Conservation (phyloP, 2,329 filamentous ascomycete species). For the Penicillium sp. region DNA sequence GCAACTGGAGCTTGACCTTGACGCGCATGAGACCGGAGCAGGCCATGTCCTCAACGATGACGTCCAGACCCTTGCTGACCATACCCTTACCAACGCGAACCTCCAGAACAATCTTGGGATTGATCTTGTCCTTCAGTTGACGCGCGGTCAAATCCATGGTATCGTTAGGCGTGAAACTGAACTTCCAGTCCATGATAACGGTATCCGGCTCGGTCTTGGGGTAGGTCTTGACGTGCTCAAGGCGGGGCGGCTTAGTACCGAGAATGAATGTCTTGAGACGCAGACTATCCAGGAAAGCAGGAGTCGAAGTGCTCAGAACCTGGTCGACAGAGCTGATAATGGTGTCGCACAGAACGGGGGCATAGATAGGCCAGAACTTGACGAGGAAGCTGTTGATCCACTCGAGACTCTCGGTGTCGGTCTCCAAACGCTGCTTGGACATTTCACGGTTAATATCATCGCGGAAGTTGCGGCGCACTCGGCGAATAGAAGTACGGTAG, state of each 20-base stretch:
- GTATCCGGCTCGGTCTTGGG: constrained; percentile 94
- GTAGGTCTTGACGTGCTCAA: constrained; percentile 98
- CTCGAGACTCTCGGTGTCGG: constrained; percentile 88
- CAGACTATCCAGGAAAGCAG: constrained; percentile 89
- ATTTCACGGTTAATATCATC: constrained; percentile 92
- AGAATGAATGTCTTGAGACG: constrained; percentile 93
- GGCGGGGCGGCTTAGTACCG: constrained; percentile 89
- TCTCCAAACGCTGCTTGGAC: constrained; percentile 84
- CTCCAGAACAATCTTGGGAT: constrained; percentile 94
- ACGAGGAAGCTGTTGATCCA: constrained; percentile 99
- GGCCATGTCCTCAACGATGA: constrained; percentile 97
- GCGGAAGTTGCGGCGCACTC: constrained; percentile 92
- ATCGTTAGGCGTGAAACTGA: constrained; percentile 98
- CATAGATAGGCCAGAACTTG: constrained; percentile 99
- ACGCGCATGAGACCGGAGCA: constrained; percentile 95
- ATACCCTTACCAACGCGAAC: constrained; percentile 94
- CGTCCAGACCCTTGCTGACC: constrained; percentile 94
- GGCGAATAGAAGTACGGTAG: constrained; percentile 92
- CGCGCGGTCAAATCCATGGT: constrained; percentile 86
- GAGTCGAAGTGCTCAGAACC: constrained; percentile 89
- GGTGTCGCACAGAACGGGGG: constrained; percentile 88
- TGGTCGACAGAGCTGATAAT: constrained; percentile 95
- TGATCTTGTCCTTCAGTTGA: constrained; percentile 93
- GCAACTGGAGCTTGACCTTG: constrained; percentile 95
- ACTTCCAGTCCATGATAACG: constrained; percentile 99